phyloP scores from a whole-genome alignment of 192 early-diverging fungal species.

The Rhizophagus clarus region DNA sequence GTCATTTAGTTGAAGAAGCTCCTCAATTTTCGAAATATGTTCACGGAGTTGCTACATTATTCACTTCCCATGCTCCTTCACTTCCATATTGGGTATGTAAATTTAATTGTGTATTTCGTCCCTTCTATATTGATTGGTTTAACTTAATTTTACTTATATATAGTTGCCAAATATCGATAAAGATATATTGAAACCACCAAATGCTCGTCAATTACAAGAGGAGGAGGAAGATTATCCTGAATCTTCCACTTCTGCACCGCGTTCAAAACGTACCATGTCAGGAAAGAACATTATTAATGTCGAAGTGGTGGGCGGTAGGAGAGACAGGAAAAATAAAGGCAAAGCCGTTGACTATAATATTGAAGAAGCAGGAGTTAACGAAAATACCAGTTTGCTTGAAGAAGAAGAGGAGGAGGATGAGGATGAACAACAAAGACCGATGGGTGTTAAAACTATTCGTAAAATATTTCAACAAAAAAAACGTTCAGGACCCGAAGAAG shows the following conservation, averaged over 20 bases:
- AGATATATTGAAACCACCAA: conserved; percentile 32
- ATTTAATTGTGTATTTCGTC: not conserved
- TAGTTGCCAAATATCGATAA: conserved; percentile 33
- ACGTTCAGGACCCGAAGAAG: conserved; percentile 9
- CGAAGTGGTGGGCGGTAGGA: conserved; percentile 1
- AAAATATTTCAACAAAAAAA: not conserved
- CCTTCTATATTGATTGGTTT: not conserved
- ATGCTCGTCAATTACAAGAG: not conserved
- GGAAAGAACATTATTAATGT: conserved; percentile 6
- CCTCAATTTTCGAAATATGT: conserved; percentile 89
- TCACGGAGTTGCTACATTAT: conserved; percentile 76
- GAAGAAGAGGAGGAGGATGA: not conserved
- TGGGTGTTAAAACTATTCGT: conserved; percentile 4
- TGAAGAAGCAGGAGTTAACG: conserved; percentile 1
- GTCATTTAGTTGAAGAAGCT: conserved; percentile 75
- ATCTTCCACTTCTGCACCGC: not conserved
- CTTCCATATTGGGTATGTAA: conserved; percentile 62
- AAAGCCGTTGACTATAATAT: conserved; percentile 20
- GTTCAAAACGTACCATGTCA: not conserved
- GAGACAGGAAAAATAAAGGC: conserved; percentile 9
- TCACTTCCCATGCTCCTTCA: conserved; percentile 61
- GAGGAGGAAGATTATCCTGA: not conserved
- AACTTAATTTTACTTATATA: not conserved
- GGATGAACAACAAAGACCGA: not conserved
- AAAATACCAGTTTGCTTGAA: not conserved